Percentiles rank a stretch among this genome's conserved stretches.
Conservation (phyloP, 140 eudicot genomes). For the Cichorium intybus region DNA sequence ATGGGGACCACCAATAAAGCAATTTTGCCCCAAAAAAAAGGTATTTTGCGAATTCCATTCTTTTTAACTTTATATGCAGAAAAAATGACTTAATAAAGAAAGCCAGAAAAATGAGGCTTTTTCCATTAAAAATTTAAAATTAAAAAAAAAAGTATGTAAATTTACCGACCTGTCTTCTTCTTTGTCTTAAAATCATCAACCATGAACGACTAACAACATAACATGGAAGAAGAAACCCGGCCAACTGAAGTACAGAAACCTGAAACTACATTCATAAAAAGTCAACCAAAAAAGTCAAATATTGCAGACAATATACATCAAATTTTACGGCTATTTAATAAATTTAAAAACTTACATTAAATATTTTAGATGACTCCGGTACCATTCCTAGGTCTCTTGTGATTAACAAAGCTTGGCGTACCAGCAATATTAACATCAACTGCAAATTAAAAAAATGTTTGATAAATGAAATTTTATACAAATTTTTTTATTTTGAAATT, state of each 20-base stretch:
- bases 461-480: background rate
- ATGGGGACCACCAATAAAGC: background rate
- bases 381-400: conserved; percentile 63
- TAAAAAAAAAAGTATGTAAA: background rate
- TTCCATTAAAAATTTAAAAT: background rate
- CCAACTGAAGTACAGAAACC: conserved; percentile 66
- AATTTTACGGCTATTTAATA: background rate
- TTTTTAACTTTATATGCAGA: too few relatives aligned
- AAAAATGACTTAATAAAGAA: background rate
- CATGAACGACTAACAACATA: conserved; percentile 67
- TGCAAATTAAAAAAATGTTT: conserved; percentile 18
- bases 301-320: background rate
- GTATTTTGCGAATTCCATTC: too few relatives aligned
- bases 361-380: conserved; percentile 52
- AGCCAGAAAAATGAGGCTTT: background rate
- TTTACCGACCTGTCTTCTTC: conserved; percentile 61
- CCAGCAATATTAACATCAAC: conserved; percentile 69
- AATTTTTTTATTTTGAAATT: background rate
- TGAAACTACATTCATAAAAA: conserved; percentile 45
- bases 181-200: conserved; percentile 51
- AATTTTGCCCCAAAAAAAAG: background rate
- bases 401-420: conserved; percentile 61
- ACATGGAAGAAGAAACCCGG: conserved; percentile 75
- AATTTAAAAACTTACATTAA: conserved; percentile 39
- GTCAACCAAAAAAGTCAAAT: conserved; percentile 4